These are phyloP conservation scores for Peniophora sp. DNA, from an alignment of 1,284 basidiomycete species.

Conservation along the genomic window DNA sequence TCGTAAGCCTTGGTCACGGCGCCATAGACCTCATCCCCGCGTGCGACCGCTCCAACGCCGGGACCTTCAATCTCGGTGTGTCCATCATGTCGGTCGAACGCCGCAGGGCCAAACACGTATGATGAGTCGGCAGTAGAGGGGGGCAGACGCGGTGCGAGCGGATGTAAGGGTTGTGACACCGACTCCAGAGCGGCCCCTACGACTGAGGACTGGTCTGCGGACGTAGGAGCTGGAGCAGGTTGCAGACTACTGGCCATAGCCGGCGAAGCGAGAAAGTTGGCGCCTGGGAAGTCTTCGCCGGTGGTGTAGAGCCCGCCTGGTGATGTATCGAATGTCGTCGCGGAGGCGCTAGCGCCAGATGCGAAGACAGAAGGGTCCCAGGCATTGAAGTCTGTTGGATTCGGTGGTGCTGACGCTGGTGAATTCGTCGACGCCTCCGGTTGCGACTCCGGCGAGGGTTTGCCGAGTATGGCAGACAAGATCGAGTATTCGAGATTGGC, in stretches of 20 bases:
- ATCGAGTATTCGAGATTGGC: conserved; percentile 91
- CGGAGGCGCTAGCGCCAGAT: not conserved
- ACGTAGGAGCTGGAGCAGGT: not conserved
- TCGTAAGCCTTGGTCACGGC: conserved; percentile 79
- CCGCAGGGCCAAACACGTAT: conserved; percentile 7
- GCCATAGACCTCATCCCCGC: conserved; percentile 47
- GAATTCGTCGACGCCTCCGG: conserved; percentile 25
- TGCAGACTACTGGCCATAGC: not conserved
- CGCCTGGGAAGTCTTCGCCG: conserved; percentile 1
- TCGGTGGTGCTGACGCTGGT: conserved; percentile 18
- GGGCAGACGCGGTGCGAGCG: conserved; percentile 14
- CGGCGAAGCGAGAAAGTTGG: conserved; percentile 11
- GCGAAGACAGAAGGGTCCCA: conserved; percentile 8
- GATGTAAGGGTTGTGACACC: conserved; percentile 6
- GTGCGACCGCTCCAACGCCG: conserved; percentile 7
- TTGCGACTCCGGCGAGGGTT: conserved; percentile 53
- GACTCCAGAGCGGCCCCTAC: not conserved
- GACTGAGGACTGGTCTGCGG: not conserved
- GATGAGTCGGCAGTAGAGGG: conserved; percentile 10
- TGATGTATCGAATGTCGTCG: not conserved
- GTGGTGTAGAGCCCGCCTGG: not conserved
- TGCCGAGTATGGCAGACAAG: conserved; percentile 83
- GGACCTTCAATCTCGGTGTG: conserved; percentile 8
- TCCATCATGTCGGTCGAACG: not conserved
- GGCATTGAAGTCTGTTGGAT: conserved; percentile 7